Percentiles rank a stretch among this genome's conserved stretches.
Evolutionary conservation across 1,284 basidiomycete species (phyloP).

Genomic region (Thecaphora frezii): DNA sequence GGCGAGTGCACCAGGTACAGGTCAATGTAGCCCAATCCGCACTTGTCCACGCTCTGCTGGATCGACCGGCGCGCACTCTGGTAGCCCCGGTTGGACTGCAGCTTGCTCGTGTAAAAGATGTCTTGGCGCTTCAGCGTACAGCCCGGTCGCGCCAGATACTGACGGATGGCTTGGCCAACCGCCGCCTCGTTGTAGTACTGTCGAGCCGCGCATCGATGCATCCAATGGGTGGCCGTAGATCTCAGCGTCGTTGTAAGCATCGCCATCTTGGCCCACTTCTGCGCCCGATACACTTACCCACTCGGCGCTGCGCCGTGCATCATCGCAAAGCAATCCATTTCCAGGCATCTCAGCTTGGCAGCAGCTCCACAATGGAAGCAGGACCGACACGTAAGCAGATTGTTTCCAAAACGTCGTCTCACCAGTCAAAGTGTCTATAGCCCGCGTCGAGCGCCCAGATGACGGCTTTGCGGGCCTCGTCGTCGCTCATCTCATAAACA

Average conservation of each 20-base stretch:
- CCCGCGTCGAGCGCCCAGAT: conserved; percentile 24
- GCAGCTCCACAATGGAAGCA: background rate
- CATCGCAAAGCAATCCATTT: too few relatives aligned
- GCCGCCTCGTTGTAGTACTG: conserved; percentile 14
- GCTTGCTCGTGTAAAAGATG: conserved; percentile 20
- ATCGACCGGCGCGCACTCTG: conserved; percentile 23
- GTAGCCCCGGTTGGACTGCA: conserved; percentile 26
- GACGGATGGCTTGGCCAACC: conserved; percentile 9
- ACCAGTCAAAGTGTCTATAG: conserved; percentile 25
- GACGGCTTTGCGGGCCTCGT: conserved; percentile 15
- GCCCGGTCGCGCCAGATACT: conserved; percentile 7
- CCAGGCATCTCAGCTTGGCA: background rate
- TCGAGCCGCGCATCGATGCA: too few relatives aligned
- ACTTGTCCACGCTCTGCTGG: conserved; percentile 18
- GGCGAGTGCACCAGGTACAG: conserved; percentile 53
- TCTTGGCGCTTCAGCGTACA: conserved; percentile 8
- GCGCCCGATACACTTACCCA: too few relatives aligned
- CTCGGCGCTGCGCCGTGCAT: too few relatives aligned
- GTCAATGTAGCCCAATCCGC: conserved; percentile 41
- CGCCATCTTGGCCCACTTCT: too few relatives aligned
- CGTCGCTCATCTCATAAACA: conserved; percentile 18
- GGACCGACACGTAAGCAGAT: background rate
- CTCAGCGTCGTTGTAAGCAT: too few relatives aligned
- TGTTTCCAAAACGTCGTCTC: background rate
- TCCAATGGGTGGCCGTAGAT: too few relatives aligned